Evolutionary conservation across 495 filamentous ascomycete genomes (phyloP), one percentile per base, ranked within the genome.

Genomic region (Amniculicola lignicola): DNA sequence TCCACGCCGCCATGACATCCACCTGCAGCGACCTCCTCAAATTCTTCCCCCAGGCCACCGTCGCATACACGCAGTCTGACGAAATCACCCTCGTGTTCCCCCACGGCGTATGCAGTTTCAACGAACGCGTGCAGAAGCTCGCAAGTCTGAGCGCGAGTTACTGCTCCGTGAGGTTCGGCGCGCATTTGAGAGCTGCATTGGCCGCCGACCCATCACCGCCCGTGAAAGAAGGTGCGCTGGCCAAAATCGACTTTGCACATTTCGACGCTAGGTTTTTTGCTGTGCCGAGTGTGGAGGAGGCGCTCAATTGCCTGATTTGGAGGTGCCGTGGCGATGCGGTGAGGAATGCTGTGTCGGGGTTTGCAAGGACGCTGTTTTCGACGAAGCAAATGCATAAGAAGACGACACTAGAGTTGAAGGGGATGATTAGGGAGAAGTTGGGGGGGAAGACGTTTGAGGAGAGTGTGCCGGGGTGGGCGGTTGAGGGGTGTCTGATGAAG

Each of bases 71-170:
- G 23, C 57, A 60, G 19, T 51, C 45, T 24, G 57, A 60, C 22
- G 57, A 60, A 22, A 60, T 60, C 18, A 60, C 57, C 9, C 42
- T 60, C 14, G 49, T 60, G 6, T 60, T 53, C 23, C 48, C 57
- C 3, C 11, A 16, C 7, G 57, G 57, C 15, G 41, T 60, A 5
- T 29, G 40, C 9, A 27, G 24, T 19, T 60, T 54, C 42, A 60
- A 47, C 41, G 42, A 60, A 5, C 40, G 57, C 9, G 27, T 60
- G 14, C 57, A 60, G 35, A 60, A 60, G 27, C 35, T 60, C 4
- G 33, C 14, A 11, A 60, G 49, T 23, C 36, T 60, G 31, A 50
- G 49, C 4, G 48, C 57, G n/a, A 31, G 40, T 9, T 60, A 60
- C 23, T 47, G 48, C n/a, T 53, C 48, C 12, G 57, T 60, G 29